phyloP scores from a whole-genome alignment of 805 yeast species.

The Schizosaccharomyces lindneri region DNA sequence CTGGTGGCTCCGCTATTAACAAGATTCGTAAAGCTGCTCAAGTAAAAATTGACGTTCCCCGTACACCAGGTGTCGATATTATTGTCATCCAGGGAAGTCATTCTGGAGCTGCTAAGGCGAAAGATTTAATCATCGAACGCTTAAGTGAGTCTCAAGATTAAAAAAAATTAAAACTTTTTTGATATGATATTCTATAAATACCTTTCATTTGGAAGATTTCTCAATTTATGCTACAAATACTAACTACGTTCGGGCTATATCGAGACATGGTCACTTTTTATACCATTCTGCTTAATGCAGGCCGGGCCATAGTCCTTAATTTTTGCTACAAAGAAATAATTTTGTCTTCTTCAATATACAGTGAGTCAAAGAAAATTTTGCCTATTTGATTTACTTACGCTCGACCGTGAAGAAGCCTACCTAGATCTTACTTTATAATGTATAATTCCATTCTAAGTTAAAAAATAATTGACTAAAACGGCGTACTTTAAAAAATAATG shows the following conservation, averaged over 20 bases:
- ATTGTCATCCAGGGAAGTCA: slow-evolving; percentile 36
- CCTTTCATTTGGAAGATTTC: background rate
- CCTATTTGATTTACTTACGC: too few relatives aligned
- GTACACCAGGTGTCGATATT: slow-evolving; percentile 23
- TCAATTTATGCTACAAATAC: too few relatives aligned
- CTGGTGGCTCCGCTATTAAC: slow-evolving; percentile 45
- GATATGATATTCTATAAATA: background rate
- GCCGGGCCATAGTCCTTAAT: background rate
- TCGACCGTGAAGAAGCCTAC: too few relatives aligned
- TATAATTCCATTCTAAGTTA: too few relatives aligned
- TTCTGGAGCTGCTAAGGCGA: slow-evolving; percentile 27
- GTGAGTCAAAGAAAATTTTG: too few relatives aligned
- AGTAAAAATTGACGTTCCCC: slow-evolving; percentile 39
- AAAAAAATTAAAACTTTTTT: background rate
- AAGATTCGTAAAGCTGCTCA: slow-evolving; percentile 33
- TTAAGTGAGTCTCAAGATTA: background rate
- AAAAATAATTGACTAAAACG: too few relatives aligned
- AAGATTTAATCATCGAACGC: background rate
- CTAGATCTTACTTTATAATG: too few relatives aligned
- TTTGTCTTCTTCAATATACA: too few relatives aligned
- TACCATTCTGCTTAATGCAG: background rate
- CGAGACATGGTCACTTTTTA: background rate
- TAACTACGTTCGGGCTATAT: too few relatives aligned
- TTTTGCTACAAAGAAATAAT: background rate
- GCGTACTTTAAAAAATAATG: too few relatives aligned